phyloP scores from a whole-genome alignment of 179 eudicot species.

The Sideroxylon spinosum region DNA sequence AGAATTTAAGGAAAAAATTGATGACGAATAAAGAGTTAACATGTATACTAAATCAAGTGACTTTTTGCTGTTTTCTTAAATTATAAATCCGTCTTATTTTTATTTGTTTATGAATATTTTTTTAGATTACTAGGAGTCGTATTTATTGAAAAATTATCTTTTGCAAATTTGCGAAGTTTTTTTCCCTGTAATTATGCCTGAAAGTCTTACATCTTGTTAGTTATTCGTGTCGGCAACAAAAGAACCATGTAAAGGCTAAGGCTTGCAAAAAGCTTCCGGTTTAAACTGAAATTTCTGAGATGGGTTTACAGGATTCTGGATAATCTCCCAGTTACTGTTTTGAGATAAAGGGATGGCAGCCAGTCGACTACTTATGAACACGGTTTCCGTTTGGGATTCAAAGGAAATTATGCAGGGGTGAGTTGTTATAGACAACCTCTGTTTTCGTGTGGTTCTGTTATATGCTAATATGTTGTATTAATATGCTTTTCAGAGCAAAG shows the following conservation, averaged over 20 bases:
- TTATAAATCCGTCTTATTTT: not conserved
- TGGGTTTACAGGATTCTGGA: constrained; percentile 65
- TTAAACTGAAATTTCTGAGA: constrained; percentile 22
- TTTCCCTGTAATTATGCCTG: not conserved
- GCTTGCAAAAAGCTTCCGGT: constrained; percentile 18
- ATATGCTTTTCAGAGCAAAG: constrained; percentile 40
- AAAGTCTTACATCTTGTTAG: not conserved
- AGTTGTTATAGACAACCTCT: constrained; percentile 18
- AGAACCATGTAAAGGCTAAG: constrained; percentile 43
- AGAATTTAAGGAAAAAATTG: constrained; percentile 74
- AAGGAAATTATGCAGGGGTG: constrained; percentile 90
- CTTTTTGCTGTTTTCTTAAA: not conserved
- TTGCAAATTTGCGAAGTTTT: not conserved
- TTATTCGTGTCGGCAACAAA: not conserved
- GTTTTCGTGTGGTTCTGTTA: not conserved
- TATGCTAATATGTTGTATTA: not conserved
- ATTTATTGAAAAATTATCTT: not conserved
- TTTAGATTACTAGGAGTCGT: not conserved
- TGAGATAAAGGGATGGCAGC: constrained; percentile 66
- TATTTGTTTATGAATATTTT: not conserved
- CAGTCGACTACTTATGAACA: constrained; percentile 78
- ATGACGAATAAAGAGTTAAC: constrained; percentile 76
- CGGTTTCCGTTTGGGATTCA: constrained; percentile 87
- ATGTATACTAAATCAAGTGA: constrained; percentile 33
- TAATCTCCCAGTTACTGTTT: constrained; percentile 93